These are phyloP conservation scores for Xylaria sp. DNA, from an alignment of 2,329 filamentous ascomycete species.

Conservation along the genomic window DNA sequence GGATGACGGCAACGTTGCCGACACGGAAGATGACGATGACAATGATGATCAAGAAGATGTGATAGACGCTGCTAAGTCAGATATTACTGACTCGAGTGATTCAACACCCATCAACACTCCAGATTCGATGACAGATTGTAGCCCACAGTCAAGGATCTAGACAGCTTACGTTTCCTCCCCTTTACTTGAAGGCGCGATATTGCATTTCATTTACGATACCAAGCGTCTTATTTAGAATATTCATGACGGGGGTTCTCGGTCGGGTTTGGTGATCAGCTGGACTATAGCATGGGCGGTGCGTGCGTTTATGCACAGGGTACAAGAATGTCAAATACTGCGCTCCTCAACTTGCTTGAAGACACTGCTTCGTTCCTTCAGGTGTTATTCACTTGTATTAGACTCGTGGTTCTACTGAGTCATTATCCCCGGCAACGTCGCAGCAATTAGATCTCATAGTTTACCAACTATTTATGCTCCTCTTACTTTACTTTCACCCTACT, in stretches of 20 bases:
- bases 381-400: not conserved
- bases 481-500: not conserved
- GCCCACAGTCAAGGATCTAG: conserved; percentile 38
- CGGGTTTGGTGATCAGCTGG: conserved; percentile 9
- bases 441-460: not conserved
- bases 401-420: not conserved
- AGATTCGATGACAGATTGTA: conserved; percentile 42
- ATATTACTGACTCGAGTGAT: conserved; percentile 45
- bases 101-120: conserved; percentile 44
- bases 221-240: conserved; percentile 21
- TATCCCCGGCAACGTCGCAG: not conserved
- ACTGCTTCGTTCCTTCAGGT: conserved; percentile 8
- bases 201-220: conserved; percentile 28
- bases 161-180: not conserved
- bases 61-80: conserved; percentile 42
- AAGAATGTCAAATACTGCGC: conserved; percentile 34
- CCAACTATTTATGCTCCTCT: not conserved
- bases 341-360: conserved; percentile 18
- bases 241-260: not conserved
- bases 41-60: conserved; percentile 36
- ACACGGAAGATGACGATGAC: conserved; percentile 38
- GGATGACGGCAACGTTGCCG: conserved; percentile 36
- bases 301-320: conserved; percentile 29
- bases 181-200: not conserved
- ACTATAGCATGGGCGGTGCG: conserved; percentile 26